phyloP scores from a whole-genome alignment of 129 eudicot species.

The Kitagawia praeruptora region DNA sequence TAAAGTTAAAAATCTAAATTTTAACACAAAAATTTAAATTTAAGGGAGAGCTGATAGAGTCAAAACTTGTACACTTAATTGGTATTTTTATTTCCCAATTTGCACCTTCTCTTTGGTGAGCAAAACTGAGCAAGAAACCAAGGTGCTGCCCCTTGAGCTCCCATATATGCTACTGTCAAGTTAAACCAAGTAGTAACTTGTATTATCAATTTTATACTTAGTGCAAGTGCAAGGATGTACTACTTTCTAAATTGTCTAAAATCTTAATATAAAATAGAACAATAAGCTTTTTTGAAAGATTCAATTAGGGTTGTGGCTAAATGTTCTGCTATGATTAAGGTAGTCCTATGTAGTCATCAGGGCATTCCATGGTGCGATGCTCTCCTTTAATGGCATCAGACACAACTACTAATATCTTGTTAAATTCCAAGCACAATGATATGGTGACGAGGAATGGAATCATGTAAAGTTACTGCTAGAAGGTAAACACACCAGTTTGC shows the following conservation, averaged over 20 bases:
- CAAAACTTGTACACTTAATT: neutral
- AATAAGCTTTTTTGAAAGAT: neutral
- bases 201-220: neutral
- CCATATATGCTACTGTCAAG: neutral
- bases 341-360: neutral
- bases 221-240: neutral
- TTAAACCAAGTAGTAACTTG: neutral
- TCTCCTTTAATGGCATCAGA: neutral
- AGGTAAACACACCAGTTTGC: conserved; percentile 54
- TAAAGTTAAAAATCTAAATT: neutral
- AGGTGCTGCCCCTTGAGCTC: neutral
- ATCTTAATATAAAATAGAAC: neutral
- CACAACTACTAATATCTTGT: neutral
- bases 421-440: neutral
- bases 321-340: neutral
- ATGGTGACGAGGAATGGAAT: neutral
- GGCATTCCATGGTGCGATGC: neutral
- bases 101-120: neutral
- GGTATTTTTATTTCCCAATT: neutral
- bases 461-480: neutral
- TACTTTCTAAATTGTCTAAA: neutral
- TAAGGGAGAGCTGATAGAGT: neutral
- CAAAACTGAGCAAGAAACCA: too few species aligned
- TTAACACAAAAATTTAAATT: neutral
- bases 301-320: neutral